Evolutionary conservation across 78 protist genomes (phyloP), one percentile per base, ranked within the genome.

Genomic region (Emiliania huxleyi): DNA sequence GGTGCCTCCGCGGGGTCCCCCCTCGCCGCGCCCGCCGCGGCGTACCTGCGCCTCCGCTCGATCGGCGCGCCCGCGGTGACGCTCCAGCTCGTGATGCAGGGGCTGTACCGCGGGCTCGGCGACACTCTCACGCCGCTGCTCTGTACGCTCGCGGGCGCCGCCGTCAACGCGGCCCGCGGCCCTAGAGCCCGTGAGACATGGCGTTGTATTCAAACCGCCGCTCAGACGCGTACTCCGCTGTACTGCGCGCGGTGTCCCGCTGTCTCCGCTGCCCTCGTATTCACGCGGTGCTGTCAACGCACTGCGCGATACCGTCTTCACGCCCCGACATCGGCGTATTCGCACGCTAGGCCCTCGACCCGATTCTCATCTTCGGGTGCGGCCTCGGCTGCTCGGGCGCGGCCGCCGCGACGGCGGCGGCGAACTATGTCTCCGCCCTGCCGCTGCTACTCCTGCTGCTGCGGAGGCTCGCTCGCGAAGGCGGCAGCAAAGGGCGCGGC

Each of bases 41-140:
- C 44, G 22, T 88, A 88, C 49, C 75, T 88, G 40, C 91, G 71
- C 6, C 40, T 90, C 0, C 26, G 62, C 56, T 23, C 92, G 33
- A n/a, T 90, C 49, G 92, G 92, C 2, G 45, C 92, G n/a, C 92
- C 92, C 2, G 85, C 84, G 19, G 45, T 37, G 43, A 90, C 92
- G 12, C 56, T 90, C 18, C 38, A n/a, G 83, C 85, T 90, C 23
- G 92, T 71, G 18, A 33, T 37, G 62, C 29, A 90, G 26, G 92
- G 92, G 33, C 38, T 77, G 35, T 77, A 15, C 46, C 87, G 87
- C 49, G 91, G 87, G 35, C 92, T 90, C 21, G 92, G 92, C 46
- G 92, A 90, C 71, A 90, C 92, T 0, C 25, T 49, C 21, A 90
- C 92, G 45, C 92, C 92, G 29, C 85, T 90, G 2, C 48, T 43